Evolutionary conservation across 805 yeast species (phyloP).

Genomic region (Kazachstania bromeliacearum): DNA sequence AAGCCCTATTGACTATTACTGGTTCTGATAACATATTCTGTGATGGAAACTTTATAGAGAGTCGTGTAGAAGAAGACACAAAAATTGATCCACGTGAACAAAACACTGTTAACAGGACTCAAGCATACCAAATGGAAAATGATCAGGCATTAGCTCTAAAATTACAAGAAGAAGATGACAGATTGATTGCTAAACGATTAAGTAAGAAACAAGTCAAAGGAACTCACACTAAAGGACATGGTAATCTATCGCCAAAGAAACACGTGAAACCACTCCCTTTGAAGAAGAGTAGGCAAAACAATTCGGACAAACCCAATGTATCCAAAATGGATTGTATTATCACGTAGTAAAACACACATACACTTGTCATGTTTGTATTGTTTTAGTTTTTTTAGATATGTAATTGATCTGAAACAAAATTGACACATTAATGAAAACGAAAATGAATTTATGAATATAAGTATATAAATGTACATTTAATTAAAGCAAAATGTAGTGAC

Average conservation of each 20-base stretch:
- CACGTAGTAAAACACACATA: constrained; percentile 6
- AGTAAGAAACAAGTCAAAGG: not conserved
- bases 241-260: constrained; percentile 3
- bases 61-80: not conserved
- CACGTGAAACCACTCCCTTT: constrained; percentile 3
- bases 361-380: too few relatives aligned
- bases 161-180: constrained; percentile 49
- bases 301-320: constrained; percentile 5
- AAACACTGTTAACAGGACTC: too few relatives aligned
- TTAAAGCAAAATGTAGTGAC: not conserved
- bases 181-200: constrained; percentile 6
- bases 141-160: constrained; percentile 35
- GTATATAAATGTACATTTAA: not conserved
- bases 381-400: too few relatives aligned
- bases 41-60: constrained; percentile 45
- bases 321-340: constrained; percentile 10
- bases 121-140: constrained; percentile 1
- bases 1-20: constrained; percentile 50
- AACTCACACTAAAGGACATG: too few relatives aligned
- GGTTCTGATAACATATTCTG: constrained; percentile 62
- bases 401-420: constrained; percentile 6
- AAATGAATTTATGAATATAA: not conserved
- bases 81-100: too few relatives aligned
- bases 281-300: too few relatives aligned
- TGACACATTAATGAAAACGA: not conserved